Evolutionary conservation across 331 rosid species (phyloP).

Genomic region (Ulmus americana): DNA sequence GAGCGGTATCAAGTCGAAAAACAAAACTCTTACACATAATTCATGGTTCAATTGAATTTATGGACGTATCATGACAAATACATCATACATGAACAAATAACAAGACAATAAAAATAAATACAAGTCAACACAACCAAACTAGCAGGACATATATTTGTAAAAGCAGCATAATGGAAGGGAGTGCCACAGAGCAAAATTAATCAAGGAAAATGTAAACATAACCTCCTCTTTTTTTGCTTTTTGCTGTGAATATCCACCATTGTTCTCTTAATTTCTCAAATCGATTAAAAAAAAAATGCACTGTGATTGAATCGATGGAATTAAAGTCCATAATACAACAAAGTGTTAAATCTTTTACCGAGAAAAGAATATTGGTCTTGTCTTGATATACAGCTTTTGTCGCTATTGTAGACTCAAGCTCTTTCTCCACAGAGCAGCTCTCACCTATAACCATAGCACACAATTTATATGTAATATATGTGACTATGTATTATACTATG

Average conservation of each 20-base stretch:
- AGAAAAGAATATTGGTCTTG: conserved; percentile 89
- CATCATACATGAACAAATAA: not conserved
- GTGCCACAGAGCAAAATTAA: not conserved
- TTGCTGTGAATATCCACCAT: not conserved
- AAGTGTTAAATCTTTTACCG: conserved; percentile 46
- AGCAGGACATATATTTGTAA: not conserved
- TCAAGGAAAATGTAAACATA: not conserved
- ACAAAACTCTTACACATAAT: no score
- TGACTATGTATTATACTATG: not conserved
- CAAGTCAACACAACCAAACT: not conserved
- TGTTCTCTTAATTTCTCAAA: not conserved
- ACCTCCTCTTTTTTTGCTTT: not conserved
- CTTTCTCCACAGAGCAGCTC: conserved; percentile 94
- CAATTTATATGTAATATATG: conserved; percentile 8
- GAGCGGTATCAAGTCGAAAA: no score
- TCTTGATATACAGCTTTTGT: conserved; percentile 93
- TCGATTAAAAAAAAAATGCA: not conserved
- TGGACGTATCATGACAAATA: not conserved
- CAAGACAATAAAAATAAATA: not conserved
- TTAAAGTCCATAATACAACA: conserved; percentile 17
- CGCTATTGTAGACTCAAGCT: conserved; percentile 61
- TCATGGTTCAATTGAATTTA: no score
- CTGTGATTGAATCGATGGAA: not conserved
- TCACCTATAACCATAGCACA: conserved; percentile 57
- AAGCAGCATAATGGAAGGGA: not conserved